A percentile compares a stretch with the other conserved stretches of the same genome.
Conservation (phyloP, 148 eudicot species). For the Cornus controversa region DNA sequence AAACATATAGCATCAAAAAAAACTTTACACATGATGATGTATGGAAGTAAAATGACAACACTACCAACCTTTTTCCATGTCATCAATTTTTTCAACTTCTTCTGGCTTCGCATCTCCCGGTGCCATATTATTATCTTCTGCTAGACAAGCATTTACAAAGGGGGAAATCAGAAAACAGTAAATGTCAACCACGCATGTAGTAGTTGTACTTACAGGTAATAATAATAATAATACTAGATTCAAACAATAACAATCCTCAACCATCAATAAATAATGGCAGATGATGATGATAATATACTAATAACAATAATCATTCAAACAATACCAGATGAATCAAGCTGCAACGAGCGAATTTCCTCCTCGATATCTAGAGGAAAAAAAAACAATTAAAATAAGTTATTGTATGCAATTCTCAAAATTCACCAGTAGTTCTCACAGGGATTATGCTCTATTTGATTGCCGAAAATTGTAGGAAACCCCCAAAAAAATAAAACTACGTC, state of each 20-base stretch:
- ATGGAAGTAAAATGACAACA: background rate
- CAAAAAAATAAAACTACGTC: too few relatives aligned
- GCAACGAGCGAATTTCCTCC: slow-evolving; percentile 81
- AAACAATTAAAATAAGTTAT: background rate
- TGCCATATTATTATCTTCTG: slow-evolving; percentile 43
- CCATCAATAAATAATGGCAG: background rate
- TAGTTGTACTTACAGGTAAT: too few relatives aligned
- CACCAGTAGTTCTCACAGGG: background rate
- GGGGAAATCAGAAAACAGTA: background rate
- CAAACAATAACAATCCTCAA: background rate
- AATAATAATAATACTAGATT: too few relatives aligned
- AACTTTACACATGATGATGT: too few relatives aligned
- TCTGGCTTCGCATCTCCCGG: slow-evolving; percentile 38
- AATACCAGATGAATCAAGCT: slow-evolving; percentile 83
- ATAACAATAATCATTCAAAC: too few relatives aligned
- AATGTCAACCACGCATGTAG: background rate
- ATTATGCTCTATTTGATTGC: background rate
- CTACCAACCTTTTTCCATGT: slow-evolving; percentile 55
- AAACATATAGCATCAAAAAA: too few relatives aligned
- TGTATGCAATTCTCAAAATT: background rate
- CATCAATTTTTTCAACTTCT: slow-evolving; percentile 39
- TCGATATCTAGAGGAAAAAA: slow-evolving; percentile 45
- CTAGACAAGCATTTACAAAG: slow-evolving; percentile 13
- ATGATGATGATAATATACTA: too few relatives aligned
- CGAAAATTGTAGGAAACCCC: too few relatives aligned